Percentiles rank a stretch among this genome's conserved stretches.
Evolutionary conservation across 2,329 filamentous ascomycete species (phyloP).

Genomic region (Neoascochyta sp.): DNA sequence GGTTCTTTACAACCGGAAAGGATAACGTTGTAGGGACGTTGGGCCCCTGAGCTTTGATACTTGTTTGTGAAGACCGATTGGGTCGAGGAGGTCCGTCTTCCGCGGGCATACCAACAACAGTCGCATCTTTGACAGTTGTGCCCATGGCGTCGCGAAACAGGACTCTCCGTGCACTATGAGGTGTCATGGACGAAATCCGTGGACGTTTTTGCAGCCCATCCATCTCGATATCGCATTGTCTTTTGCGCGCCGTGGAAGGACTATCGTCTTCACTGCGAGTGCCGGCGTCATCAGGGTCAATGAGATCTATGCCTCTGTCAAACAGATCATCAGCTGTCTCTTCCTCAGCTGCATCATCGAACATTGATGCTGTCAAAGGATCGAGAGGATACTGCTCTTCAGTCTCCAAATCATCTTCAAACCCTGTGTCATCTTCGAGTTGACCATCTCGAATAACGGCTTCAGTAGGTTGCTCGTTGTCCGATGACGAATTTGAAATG

Average conservation of each 20-base stretch:
- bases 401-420: conserved; percentile 13
- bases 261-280: conserved; percentile 2
- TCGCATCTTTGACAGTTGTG: neutral
- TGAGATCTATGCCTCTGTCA: conserved; percentile 19
- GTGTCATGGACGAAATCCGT: conserved; percentile 10
- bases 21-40: conserved; percentile 49
- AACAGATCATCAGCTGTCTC: conserved; percentile 8
- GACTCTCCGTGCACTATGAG: conserved; percentile 7
- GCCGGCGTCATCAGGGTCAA: conserved; percentile 14
- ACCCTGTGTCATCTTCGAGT: conserved; percentile 27
- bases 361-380: conserved; percentile 27
- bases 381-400: conserved; percentile 27
- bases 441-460: conserved; percentile 6
- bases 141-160: conserved; percentile 10
- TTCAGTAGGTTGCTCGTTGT: conserved; percentile 6
- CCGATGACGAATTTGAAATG: no score
- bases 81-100: conserved; percentile 10
- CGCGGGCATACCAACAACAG: neutral
- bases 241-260: conserved; percentile 16
- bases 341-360: conserved; percentile 7
- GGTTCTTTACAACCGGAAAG: conserved; percentile 76
- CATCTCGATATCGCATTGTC: conserved; percentile 8
- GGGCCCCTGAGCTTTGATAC: conserved; percentile 36
- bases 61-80: conserved; percentile 39
- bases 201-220: conserved; percentile 13